A percentile compares a stretch with the other conserved stretches of the same genome.
Evolutionary conservation across 192 early-diverging fungal genomes (phyloP).

Genomic region (Coemansia interrupta): DNA sequence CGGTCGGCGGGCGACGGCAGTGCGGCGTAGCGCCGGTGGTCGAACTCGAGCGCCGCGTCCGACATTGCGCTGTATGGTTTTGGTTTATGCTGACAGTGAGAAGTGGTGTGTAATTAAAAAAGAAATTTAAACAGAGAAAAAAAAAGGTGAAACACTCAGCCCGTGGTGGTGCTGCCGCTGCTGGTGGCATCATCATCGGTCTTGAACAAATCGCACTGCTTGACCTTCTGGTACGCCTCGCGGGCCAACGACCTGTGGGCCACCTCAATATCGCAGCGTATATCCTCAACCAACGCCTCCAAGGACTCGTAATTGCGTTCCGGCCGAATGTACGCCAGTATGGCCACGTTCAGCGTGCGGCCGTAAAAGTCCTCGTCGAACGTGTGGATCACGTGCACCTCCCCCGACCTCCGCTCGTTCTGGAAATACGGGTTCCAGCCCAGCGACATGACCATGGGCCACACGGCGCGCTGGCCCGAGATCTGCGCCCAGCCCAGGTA

Average conservation of each 20-base stretch:
- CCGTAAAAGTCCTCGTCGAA: slow-evolving; percentile 92
- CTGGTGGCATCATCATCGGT: too few species aligned
- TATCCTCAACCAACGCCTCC: slow-evolving; percentile 91
- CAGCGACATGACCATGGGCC: slow-evolving; percentile 98
- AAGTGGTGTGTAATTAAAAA: background rate
- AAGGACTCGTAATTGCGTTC: slow-evolving; percentile 85
- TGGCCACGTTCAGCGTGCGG: slow-evolving; percentile 71
- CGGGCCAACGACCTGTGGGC: slow-evolving; percentile 27
- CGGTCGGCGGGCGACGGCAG: slow-evolving; percentile 58
- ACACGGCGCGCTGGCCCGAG: slow-evolving; percentile 53
- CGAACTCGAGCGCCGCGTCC: slow-evolving; percentile 41
- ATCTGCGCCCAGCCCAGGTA: slow-evolving; percentile 94
- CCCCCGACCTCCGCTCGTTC: slow-evolving; percentile 93
- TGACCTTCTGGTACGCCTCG: slow-evolving; percentile 15
- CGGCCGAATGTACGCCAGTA: slow-evolving; percentile 83
- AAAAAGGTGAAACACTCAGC: background rate
- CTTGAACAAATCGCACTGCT: slow-evolving; percentile 5
- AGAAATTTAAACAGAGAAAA: background rate
- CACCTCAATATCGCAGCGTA: slow-evolving; percentile 74
- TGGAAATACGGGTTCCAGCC: slow-evolving; percentile 99
- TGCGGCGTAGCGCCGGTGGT: slow-evolving; percentile 46
- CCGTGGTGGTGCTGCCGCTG: background rate
- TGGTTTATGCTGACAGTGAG: too few species aligned
- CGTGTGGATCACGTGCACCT: slow-evolving; percentile 92
- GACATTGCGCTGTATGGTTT: too few species aligned